Evolutionary conservation across 2,329 filamentous ascomycete genomes (phyloP), one percentile per base, ranked within the genome.

Genomic region (Aspergillus caelatus): DNA sequence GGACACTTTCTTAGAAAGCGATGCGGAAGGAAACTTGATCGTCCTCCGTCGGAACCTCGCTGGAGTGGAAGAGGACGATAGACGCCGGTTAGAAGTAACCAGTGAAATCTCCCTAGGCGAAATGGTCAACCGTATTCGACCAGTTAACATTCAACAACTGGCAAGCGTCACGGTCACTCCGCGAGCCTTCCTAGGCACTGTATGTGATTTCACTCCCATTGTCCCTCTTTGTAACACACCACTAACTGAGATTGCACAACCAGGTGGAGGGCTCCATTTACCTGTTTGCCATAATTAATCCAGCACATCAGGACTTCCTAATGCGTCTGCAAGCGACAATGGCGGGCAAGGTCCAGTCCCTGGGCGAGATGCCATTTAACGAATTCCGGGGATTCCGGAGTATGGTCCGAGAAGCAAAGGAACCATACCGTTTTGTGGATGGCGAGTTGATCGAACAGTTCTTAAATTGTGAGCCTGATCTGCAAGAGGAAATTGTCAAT

Each of bases 211-310:
- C 32, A 26, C 48, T 14, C 60, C 16, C 45, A 32, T 19, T 7
- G 23, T n/a, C 32, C 32, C 53, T 3, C 45, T n/a, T 45, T n/a
- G 16, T 26, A 39, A 36, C 28, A 8, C 36, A 63, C 61, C 28
- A 65, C 53, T n/a, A 26, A 36, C 19, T 12, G 14, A 6, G 36
- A 23, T 32, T 11, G 3, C 14, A 21, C 28, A 36, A 39, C 57
- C 70, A 95, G 92, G 88, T 94, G 55, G 94, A 98, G 76, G 95
- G 95, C 30, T 91, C 91, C 0, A 89, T 99, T 56, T 97, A 97
- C 77, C 87, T 99, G 67, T 94, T 95, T 71, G 93, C 91, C 0
- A 86, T 91, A 8, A 93, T 99, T 67, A 84, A 89, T 3, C 83
- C 90, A 0, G 77, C 84, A 4, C 88, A 91, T 59, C 90, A 93